A percentile compares a stretch with the other conserved stretches of the same genome.
Conservation (phyloP, 2,329 filamentous ascomycete species). For the Chaetomium globosum region DNA sequence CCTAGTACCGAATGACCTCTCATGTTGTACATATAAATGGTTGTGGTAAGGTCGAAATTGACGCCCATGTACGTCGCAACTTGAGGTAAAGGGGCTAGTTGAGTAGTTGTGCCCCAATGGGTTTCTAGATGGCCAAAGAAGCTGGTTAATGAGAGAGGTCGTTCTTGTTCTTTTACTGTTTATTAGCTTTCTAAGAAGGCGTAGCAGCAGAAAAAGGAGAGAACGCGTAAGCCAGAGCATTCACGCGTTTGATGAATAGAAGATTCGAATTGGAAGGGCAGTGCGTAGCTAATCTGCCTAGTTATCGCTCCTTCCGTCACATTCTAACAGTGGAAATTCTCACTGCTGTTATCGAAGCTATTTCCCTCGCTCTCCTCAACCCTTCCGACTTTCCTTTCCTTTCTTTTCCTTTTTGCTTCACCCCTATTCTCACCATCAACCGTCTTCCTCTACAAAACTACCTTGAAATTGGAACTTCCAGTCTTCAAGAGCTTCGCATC, state of each 20-base stretch:
- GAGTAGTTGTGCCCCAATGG: background rate
- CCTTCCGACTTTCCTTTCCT: background rate
- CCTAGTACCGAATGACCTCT: background rate
- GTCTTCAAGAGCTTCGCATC: background rate
- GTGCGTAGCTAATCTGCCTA: background rate
- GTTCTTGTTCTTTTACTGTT: background rate
- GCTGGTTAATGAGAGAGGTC: background rate
- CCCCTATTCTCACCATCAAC: background rate
- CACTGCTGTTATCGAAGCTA: background rate
- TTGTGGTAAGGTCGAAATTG: background rate
- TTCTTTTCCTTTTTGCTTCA: background rate
- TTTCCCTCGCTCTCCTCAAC: background rate
- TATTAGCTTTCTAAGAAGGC: background rate
- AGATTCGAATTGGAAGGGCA: background rate
- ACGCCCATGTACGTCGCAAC: background rate
- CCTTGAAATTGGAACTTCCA: background rate
- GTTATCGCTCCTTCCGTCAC: slow-evolving; percentile 2
- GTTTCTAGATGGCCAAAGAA: background rate
- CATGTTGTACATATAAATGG: background rate
- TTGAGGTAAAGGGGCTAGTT: background rate
- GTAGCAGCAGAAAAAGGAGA: background rate
- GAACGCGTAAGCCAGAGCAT: background rate
- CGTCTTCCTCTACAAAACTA: background rate
- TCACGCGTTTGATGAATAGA: background rate
- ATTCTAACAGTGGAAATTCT: background rate